Conservation (phyloP, 192 early-diverging fungal species). For the Entomortierella lignicola region DNA sequence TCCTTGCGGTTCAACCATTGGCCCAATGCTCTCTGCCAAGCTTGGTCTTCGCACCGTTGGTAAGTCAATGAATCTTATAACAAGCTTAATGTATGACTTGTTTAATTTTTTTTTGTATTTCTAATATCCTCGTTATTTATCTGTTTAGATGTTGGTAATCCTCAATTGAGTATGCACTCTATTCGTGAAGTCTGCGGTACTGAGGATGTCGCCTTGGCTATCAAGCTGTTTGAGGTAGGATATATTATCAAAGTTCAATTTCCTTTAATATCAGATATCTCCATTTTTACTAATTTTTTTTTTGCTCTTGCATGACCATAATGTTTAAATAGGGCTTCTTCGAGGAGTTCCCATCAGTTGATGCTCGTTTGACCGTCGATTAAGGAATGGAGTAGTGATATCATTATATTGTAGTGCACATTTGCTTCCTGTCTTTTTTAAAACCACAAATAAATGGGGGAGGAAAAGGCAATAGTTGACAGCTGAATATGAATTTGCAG, state of each 20-base stretch:
- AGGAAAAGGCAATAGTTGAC: too few species aligned
- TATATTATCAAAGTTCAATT: not conserved
- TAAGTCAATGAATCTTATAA: conserved; percentile 36
- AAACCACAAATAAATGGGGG: too few species aligned
- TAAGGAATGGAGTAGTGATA: too few species aligned
- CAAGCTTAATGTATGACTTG: not conserved
- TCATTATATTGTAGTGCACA: too few species aligned
- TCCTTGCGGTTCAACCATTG: conserved; percentile 96
- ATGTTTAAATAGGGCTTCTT: conserved; percentile 75
- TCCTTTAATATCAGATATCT: not conserved
- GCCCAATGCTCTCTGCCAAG: conserved; percentile 94
- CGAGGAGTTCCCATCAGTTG: conserved; percentile 68
- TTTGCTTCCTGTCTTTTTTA: too few species aligned
- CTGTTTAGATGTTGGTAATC: conserved; percentile 94
- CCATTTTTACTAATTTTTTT: not conserved
- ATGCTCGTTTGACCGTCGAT: conserved; percentile 66
- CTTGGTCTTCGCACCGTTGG: conserved; percentile 95
- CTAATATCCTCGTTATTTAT: too few species aligned
- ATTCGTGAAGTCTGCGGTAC: conserved; percentile 92
- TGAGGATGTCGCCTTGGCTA: conserved; percentile 87
- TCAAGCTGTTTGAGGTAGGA: conserved; percentile 86
- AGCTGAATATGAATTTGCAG: too few species aligned
- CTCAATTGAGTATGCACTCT: conserved; percentile 97
- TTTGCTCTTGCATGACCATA: not conserved
- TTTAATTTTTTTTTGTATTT: too few species aligned